Base-by-base conservation (phyloP, 352 stramenopile genomes). In the Phytophthora multivora region DNA sequence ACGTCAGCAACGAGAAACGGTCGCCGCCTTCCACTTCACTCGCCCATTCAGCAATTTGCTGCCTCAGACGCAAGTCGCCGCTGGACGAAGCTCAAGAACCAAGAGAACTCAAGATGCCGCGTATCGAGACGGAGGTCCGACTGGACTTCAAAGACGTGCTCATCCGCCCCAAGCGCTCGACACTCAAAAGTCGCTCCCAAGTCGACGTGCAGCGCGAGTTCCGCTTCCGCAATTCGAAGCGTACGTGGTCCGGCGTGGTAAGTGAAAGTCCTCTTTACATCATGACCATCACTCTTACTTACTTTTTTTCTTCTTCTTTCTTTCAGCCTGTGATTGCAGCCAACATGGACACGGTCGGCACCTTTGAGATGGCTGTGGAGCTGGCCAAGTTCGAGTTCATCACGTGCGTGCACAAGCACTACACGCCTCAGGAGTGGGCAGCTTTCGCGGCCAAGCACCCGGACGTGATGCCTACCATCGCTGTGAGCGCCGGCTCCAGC, bases 81-180 rank as follows among this genome's bases (percentile, higher is more conserved):
- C 36, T 23, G 7, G 35, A 52, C 2, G 31, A 53, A 56, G 31
- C 21, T 21, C 13, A 46, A 59, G 38, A 16, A 31, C n/a, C n/a
- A 40, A 31, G 7, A n/a, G 3, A 35, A 23, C 21, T 51, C 23
- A 57, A 49, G 47, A 97, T 97, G 88, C 81, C 89, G 63, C 85
- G 90, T 51, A 89, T 98, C 55, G 91, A 98, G 73, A 88, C 80
- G 4, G 91, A 97, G 47, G 62, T 96, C 42, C 94, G 94, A 39
- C 77, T 98, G 41, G 91, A 97, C 72, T 98, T 97, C 69, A 97
- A 97, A 73, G 91, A 98, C 64, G 91, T 98, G 54, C 81, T 98
- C 15, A 97, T 98, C 73, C 86, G 91, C n/a, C 91, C 91, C 46
- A 97, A 97, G 83, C 88, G 91, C 36, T 94, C 79, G 54, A 97